Base-by-base conservation (phyloP, 2,329 filamentous ascomycete species). In the Apiospora phragmitis region DNA sequence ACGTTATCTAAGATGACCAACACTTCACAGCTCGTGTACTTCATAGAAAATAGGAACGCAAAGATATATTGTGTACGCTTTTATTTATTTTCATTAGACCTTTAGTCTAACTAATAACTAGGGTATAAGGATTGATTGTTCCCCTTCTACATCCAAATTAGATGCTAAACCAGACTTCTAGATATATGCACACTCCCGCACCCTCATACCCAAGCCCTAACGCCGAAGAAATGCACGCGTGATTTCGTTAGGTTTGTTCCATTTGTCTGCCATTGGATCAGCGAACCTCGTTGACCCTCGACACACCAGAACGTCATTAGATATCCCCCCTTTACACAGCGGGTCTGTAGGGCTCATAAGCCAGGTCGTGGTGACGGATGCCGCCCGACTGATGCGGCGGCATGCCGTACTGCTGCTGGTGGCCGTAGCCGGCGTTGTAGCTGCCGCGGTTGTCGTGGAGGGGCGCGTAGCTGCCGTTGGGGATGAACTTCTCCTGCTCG, bases 311-410 rank as follows among this genome's bases (percentile, higher is more conserved):
- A 59, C 26, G n/a, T 62, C 18, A 55, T 32, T 41, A 24, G 43
- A 11, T 8, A 9, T 1, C 16, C 7, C 14, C 45, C 24, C 16
- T 26, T 42, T 41, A 67, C 14, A 42, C n/a, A 24, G 47, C 45
- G 32, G 67, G 29, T 18, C 67, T 49, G 81, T 91, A 91, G 45
- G 89, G 89, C 85, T 91, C 89, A 80, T 91, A 91, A 49, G 88
- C 89, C 73, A 86, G 78, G 41, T 88, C 84, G n/a, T 83, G 81
- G n/a, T 83, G 81, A 69, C 85, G 85, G 67, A 80, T 81, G 70
- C 81, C 83, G 67, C 81, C 81, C 70, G 79, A 77, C 71, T 84
- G 76, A 77, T 84, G 78, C 72, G 81, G 81, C 69, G 82, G 80
- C 32, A 79, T 83, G 42, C 76, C 80, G 72, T 85, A 85, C 43